Evolutionary conservation across 1,139 yeast species (phyloP).

Genomic region (Pneumocystis oryctolagi): DNA sequence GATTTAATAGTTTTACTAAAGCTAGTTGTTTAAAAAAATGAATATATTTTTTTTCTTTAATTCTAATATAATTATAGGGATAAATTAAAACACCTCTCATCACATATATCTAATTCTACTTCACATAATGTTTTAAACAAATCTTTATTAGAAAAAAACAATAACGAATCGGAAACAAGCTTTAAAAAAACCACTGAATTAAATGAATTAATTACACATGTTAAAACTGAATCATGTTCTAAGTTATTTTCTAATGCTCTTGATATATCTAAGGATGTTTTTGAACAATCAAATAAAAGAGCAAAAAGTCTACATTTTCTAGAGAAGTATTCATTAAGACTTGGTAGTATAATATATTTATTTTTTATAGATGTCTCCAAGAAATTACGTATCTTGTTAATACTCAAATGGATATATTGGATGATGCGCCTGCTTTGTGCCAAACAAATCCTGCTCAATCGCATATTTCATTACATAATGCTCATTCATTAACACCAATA

Average conservation of each 20-base stretch:
- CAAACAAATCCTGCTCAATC: not conserved
- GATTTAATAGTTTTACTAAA: not conserved
- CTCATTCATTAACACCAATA: not conserved
- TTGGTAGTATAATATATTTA: not conserved
- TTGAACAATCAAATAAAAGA: conserved; percentile 8
- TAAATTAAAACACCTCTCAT: not conserved
- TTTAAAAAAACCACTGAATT: not conserved
- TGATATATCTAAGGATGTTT: conserved; percentile 5
- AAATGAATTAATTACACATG: not conserved
- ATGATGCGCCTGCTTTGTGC: not conserved
- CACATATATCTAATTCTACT: not conserved
- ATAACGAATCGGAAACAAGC: not conserved
- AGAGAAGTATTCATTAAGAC: conserved; percentile 11
- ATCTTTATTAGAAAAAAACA: not conserved
- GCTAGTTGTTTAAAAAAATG: not conserved
- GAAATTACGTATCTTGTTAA: conserved; percentile 13
- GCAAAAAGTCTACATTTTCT: conserved; percentile 12
- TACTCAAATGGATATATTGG: not conserved
- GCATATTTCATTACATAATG: not conserved
- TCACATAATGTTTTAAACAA: not conserved
- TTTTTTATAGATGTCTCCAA: conserved; percentile 11
- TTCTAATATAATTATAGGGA: not conserved
- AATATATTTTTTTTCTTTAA: not conserved
- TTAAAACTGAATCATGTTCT: not conserved
- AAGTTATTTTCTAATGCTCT: not conserved